phyloP scores from a whole-genome alignment of 116 monocot species.

The Papilionanthe hybrid region DNA sequence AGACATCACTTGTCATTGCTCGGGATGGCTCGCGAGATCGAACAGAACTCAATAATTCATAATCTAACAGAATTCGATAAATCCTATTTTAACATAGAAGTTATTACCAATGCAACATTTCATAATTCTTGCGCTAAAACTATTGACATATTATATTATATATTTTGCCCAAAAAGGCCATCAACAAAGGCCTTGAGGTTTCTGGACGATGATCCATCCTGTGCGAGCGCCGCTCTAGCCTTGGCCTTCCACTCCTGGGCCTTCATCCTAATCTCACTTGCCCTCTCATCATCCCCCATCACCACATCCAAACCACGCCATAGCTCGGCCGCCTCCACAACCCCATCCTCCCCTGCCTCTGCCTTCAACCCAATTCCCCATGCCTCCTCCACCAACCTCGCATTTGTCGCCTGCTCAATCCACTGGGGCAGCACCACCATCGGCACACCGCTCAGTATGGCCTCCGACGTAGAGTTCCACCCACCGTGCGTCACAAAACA shows the following conservation, averaged over 20 bases:
- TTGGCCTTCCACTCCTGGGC: neutral
- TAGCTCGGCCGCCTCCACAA: neutral
- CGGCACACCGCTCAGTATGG: slow-evolving; percentile 9
- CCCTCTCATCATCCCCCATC: slow-evolving; percentile 2
- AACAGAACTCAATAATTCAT: no score
- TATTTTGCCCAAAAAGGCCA: no score
- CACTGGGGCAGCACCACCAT: slow-evolving; percentile 15
- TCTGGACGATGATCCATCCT: neutral
- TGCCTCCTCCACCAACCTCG: slow-evolving; percentile 6
- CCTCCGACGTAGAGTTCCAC: slow-evolving; percentile 27
- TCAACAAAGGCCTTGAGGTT: neutral
- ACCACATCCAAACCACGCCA: slow-evolving; percentile 5
- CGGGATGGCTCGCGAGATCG: no score
- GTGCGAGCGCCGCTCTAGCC: neutral
- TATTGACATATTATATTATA: no score
- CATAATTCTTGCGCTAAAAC: no score
- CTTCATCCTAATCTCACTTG: neutral
- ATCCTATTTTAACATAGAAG: no score
- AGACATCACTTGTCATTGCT: no score
- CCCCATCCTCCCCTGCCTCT: neutral
- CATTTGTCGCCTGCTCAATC: slow-evolving; percentile 5
- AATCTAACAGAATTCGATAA: no score
- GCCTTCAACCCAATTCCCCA: slow-evolving; percentile 15
- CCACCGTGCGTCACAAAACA: slow-evolving; percentile 39
- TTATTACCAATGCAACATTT: no score